Conservation (phyloP, 345 rosid genomes). For the Diplotaxis tenuifolia region DNA sequence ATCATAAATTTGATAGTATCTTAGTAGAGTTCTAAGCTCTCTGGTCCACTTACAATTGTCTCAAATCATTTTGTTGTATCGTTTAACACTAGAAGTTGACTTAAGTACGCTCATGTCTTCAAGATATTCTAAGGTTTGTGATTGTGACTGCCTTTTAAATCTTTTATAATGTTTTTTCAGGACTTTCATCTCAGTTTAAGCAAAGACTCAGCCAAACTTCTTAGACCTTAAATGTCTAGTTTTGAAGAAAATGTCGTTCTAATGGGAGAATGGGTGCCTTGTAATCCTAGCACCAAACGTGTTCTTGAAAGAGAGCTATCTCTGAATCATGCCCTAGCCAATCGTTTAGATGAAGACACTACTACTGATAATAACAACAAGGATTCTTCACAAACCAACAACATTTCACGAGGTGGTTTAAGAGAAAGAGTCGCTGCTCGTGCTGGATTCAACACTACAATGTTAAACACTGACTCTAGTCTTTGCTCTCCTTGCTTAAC, state of each 20-base stretch:
- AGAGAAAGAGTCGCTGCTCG: constrained; percentile 80
- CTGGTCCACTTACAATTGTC: constrained; percentile 14
- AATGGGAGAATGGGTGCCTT: constrained; percentile 85
- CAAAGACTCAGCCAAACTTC: constrained; percentile 10
- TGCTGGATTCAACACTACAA: constrained; percentile 83
- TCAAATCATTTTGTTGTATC: not conserved
- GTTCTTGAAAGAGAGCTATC: constrained; percentile 40
- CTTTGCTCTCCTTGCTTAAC: constrained; percentile 65
- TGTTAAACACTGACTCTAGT: constrained; percentile 60
- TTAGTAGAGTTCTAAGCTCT: not conserved
- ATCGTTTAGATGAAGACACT: not conserved
- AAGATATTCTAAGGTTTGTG: not conserved
- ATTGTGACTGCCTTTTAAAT: not conserved
- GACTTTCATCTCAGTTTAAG: constrained; percentile 3
- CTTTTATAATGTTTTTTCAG: constrained; percentile 1
- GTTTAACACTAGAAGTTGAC: not conserved
- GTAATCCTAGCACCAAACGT: constrained; percentile 54
- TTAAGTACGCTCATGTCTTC: not conserved
- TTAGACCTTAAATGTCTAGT: constrained; percentile 54
- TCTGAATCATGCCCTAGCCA: constrained; percentile 32
- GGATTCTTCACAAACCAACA: constrained; percentile 34
- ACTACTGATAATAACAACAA: constrained; percentile 23
- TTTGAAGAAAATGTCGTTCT: constrained; percentile 65
- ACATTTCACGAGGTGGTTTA: constrained; percentile 52
- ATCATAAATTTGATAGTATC: not conserved